phyloP scores from a whole-genome alignment of 1,284 basidiomycete genomes.

The Volvariella surrecta region DNA sequence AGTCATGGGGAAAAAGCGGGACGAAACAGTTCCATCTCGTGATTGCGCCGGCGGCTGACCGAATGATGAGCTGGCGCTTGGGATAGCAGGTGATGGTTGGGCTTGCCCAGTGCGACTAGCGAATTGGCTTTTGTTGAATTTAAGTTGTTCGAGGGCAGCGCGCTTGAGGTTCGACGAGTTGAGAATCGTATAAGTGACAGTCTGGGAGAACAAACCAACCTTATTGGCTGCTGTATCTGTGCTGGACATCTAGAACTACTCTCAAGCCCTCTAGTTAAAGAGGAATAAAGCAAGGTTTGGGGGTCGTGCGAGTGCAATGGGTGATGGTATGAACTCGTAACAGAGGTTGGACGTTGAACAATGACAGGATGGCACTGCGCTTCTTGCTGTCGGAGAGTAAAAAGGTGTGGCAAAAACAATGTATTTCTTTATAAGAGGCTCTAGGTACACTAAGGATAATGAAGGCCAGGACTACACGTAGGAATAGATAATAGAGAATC shows the following conservation, averaged over 20 bases:
- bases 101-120: slow-evolving; percentile 24
- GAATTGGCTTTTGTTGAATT: slow-evolving; percentile 44
- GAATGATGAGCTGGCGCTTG: slow-evolving; percentile 15
- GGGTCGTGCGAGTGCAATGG: slow-evolving; percentile 8
- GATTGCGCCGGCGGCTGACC: slow-evolving; percentile 33
- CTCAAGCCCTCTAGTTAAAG: slow-evolving; percentile 7
- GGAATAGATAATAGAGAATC: too few species aligned
- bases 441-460: not conserved
- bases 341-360: slow-evolving; percentile 10
- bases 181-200: slow-evolving; percentile 11
- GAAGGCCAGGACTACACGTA: too few species aligned
- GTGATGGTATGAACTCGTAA: slow-evolving; percentile 13
- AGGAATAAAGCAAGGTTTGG: slow-evolving; percentile 18
- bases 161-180: slow-evolving; percentile 29
- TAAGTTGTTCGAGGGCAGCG: slow-evolving; percentile 51
- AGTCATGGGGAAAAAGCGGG: slow-evolving; percentile 30
- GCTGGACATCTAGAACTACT: slow-evolving; percentile 19
- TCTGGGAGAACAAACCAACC: slow-evolving; percentile 18
- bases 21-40: slow-evolving; percentile 31
- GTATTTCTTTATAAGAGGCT: not conserved
- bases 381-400: slow-evolving; percentile 16
- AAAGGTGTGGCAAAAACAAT: slow-evolving; percentile 11
- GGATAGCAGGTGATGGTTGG: slow-evolving; percentile 19
- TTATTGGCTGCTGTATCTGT: slow-evolving; percentile 27
- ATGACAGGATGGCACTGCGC: slow-evolving; percentile 1